Evolutionary conservation across 2,329 filamentous ascomycete genomes (phyloP).

Genomic region (Raffaelea arxii): DNA sequence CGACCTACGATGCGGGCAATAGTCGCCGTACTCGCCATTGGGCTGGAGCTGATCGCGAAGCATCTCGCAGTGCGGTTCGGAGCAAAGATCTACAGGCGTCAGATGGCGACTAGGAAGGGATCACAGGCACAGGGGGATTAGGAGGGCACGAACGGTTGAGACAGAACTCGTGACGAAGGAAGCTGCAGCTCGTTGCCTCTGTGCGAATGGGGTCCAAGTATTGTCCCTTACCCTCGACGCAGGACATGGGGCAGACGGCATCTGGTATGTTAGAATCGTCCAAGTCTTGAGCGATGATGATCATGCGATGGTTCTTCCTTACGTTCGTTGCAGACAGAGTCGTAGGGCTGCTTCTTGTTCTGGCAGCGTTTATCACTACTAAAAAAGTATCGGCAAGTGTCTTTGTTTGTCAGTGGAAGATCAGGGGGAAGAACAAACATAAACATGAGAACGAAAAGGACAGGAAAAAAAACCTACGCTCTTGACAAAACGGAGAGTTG

Average conservation of each 20-base stretch:
- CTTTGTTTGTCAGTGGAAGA: slow-evolving; percentile 1
- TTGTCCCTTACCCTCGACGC: slow-evolving; percentile 4
- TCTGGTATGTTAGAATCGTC: slow-evolving; percentile 1
- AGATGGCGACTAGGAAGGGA: not conserved
- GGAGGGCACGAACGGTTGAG: not conserved
- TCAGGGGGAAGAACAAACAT: not conserved
- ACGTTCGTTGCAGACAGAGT: slow-evolving; percentile 8
- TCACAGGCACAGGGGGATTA: not conserved
- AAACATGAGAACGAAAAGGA: too few relatives aligned
- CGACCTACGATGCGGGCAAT: slow-evolving; percentile 4
- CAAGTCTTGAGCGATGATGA: not conserved
- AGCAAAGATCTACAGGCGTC: slow-evolving; percentile 1
- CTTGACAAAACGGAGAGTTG: too few relatives aligned
- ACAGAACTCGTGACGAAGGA: slow-evolving; percentile 9
- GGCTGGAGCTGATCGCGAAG: slow-evolving; percentile 1
- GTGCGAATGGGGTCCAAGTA: not conserved
- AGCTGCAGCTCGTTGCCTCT: slow-evolving; percentile 1
- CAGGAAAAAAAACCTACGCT: too few relatives aligned
- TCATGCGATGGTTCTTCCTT: not conserved
- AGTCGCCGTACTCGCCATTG: not conserved
- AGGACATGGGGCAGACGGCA: not conserved
- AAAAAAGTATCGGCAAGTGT: slow-evolving; percentile 12
- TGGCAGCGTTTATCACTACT: not conserved
- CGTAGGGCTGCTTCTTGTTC: slow-evolving; percentile 2
- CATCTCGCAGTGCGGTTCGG: not conserved